A percentile compares a stretch with the other conserved stretches of the same genome.
Conservation (phyloP, 2,329 filamentous ascomycete species). For the Sporothrix globosa region DNA sequence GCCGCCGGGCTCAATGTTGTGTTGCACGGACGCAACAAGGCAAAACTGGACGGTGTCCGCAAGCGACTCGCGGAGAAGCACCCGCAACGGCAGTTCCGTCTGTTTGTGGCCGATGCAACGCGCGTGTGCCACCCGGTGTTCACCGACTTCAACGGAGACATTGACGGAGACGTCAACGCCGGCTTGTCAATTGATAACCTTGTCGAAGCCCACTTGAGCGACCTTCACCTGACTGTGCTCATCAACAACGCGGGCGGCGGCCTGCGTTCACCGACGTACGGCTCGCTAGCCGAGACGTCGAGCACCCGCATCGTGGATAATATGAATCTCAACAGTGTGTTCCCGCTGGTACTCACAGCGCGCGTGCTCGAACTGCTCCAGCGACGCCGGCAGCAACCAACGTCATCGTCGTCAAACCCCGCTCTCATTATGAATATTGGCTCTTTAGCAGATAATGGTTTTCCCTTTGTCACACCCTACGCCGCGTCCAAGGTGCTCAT, state of each 20-base stretch:
- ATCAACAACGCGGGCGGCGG: conserved; percentile 61
- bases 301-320: conserved; percentile 47
- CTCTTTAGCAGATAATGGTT: conserved; percentile 49
- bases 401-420: conserved; percentile 38
- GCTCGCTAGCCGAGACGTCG: conserved; percentile 44
- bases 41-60: conserved; percentile 52
- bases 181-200: not conserved
- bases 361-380: conserved; percentile 51
- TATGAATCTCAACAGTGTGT: conserved; percentile 54
- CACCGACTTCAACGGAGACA: too few relatives aligned
- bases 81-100: conserved; percentile 46
- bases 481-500: conserved; percentile 41
- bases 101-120: conserved; percentile 51
- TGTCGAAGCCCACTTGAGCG: conserved; percentile 37
- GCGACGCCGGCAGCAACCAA: not conserved
- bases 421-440: conserved; percentile 57
- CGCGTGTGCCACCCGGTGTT: conserved; percentile 11
- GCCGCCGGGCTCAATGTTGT: conserved; percentile 58
- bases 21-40: conserved; percentile 58
- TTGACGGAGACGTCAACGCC: too few relatives aligned
- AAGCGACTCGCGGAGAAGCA: conserved; percentile 46
- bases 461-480: conserved; percentile 50
- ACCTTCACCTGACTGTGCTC: conserved; percentile 54
- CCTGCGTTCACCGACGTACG: conserved; percentile 41
- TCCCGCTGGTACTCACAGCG: conserved; percentile 54